Evolutionary conservation across 169 alveolate genomes (phyloP).

Genomic region (Plasmodium malariae): DNA sequence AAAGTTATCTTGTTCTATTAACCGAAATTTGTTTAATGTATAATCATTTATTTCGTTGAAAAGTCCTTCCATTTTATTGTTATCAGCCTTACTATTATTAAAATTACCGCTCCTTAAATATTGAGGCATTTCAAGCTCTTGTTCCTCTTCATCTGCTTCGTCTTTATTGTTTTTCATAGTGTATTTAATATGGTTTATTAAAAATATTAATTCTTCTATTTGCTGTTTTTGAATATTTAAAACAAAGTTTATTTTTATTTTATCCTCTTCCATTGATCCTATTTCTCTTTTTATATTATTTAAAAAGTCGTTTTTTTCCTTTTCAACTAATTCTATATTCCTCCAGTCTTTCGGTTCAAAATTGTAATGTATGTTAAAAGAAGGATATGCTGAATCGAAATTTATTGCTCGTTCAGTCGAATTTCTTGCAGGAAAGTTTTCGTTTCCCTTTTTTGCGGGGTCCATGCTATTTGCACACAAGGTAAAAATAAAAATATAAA

Average conservation of each 20-base stretch:
- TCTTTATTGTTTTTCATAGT: conserved; percentile 5
- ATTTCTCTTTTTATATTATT: conserved; percentile 48
- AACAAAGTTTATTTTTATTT: conserved; percentile 47
- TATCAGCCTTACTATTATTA: background rate
- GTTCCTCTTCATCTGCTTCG: background rate
- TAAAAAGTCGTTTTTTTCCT: conserved; percentile 42
- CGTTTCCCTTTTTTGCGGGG: conserved; percentile 63
- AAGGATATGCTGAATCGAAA: conserved; percentile 54
- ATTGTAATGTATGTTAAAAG: conserved; percentile 64
- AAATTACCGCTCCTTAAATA: conserved; percentile 50
- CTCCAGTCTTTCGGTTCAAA: conserved; percentile 72
- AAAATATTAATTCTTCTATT: conserved; percentile 43
- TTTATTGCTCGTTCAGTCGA: conserved; percentile 1
- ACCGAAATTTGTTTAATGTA: conserved; percentile 13
- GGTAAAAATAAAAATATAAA: conserved; percentile 4
- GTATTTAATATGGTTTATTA: conserved; percentile 27
- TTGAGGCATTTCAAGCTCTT: conserved; percentile 39
- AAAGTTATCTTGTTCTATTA: conserved; percentile 24
- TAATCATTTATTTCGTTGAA: conserved; percentile 53
- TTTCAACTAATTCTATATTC: conserved; percentile 35
- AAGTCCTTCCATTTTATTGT: background rate
- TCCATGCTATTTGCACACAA: conserved; percentile 30
- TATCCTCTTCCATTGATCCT: conserved; percentile 54
- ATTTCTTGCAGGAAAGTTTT: conserved; percentile 42
- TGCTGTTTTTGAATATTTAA: conserved; percentile 68